Evolutionary conservation across 179 eudicot species (phyloP).

Genomic region (Silene coronaria): DNA sequence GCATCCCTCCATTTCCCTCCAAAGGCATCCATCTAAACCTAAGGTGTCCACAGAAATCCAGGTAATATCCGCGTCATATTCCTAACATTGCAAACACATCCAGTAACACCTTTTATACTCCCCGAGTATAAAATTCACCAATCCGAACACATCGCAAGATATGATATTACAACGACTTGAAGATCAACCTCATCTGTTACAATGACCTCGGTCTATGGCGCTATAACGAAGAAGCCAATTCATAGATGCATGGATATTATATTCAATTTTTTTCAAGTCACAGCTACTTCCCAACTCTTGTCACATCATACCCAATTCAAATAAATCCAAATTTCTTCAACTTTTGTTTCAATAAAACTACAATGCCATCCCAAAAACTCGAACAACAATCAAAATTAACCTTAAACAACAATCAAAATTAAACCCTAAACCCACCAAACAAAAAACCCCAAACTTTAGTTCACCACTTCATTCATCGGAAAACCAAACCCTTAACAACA

Average conservation of each 20-base stretch:
- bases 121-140: neutral
- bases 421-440: neutral
- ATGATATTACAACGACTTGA: neutral
- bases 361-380: constrained; percentile 4
- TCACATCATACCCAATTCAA: constrained; percentile 11
- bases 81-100: no score
- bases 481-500: constrained; percentile 17
- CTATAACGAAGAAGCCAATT: neutral
- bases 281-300: neutral
- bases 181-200: neutral
- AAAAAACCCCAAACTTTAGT: neutral
- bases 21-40: neutral
- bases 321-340: neutral
- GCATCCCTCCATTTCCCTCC: neutral
- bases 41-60: neutral
- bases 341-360: constrained; percentile 9
- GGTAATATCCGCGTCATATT: neutral
- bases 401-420: constrained; percentile 5
- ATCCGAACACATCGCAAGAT: neutral
- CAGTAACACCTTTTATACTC: neutral
- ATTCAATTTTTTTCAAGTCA: neutral
- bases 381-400: constrained; percentile 4
- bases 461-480: neutral
- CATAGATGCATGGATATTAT: neutral
- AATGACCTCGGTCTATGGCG: neutral